Base-by-base conservation (phyloP, 1,139 yeast species). In the Nakaseomyces glabratus region DNA sequence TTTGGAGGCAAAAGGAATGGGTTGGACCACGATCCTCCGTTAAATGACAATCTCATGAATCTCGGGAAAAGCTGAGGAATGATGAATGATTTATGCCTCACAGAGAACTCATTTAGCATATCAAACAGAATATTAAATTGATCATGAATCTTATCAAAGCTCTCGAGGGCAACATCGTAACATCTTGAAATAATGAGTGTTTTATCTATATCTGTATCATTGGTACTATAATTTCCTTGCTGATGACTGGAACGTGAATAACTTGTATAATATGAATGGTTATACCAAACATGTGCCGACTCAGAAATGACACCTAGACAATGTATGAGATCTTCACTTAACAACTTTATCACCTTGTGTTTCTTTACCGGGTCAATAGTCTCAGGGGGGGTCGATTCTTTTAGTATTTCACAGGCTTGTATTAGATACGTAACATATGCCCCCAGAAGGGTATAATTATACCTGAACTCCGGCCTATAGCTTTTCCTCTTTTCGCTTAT, bases 1-100 rank as follows among this genome's bases (percentile, higher is more conserved):
- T 16, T 24, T 4, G 28, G 18, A 7, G 28, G 28, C 4, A 24
- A n/a, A 4, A 24, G 19, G 46, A 77, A 76, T 14, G 81, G 81
- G 47, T 76, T 78, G 36, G 73, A 71, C 78, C 84, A 78, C 43
- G 76, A 75, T 6, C 84, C 85, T 5, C 84, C 86, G 47, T 76
- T 76, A 52, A 75, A 79, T 39, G 71, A 76, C 33, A 73, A 72
- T 20, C 66, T 62, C 7, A 79, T 55, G 47, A 78, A 75, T 36
- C 88, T 61, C 6, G 88, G 82, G 44, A 74, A 72, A 2, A 74
- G 61, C 50, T 77, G 79, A 0, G 86, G 86, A 19, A 79, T 26
- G 7, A 26, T n/a, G 10, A 26, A 14, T 17, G 22, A 17, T 11
- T 26, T 26, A 18, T 26, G 20, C 10, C 18, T 26, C 5, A 17